phyloP scores from a whole-genome alignment of 805 yeast genomes.

The Phaffomyces antillensis region DNA sequence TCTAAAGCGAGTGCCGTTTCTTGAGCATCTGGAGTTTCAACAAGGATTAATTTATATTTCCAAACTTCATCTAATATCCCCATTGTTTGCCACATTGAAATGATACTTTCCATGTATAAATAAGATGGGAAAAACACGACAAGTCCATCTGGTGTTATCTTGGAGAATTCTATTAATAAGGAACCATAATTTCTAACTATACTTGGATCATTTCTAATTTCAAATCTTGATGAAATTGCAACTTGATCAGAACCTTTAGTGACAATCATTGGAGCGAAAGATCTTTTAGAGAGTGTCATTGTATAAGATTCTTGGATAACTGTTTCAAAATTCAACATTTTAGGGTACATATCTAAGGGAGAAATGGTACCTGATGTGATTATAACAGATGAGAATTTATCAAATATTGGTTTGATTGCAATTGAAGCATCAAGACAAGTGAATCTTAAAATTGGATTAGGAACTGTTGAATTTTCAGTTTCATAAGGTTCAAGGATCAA shows the following conservation, averaged over 20 bases:
- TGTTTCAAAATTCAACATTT: conserved; percentile 90
- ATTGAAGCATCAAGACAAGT: conserved; percentile 96
- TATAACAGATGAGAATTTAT: conserved; percentile 82
- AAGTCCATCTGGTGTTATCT: conserved; percentile 95
- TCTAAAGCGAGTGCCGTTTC: conserved; percentile 95
- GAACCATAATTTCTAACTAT: conserved; percentile 97
- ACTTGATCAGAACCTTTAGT: conserved; percentile 98
- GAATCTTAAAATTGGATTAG: conserved; percentile 89
- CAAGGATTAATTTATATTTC: conserved; percentile 91
- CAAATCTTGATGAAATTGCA: conserved; percentile 91
- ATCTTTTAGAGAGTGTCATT: conserved; percentile 88
- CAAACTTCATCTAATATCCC: conserved; percentile 97
- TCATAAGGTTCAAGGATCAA: conserved; percentile 93
- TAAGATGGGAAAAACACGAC: conserved; percentile 97
- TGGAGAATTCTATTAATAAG: conserved; percentile 82
- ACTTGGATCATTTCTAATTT: conserved; percentile 95
- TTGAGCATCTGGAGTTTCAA: conserved; percentile 98
- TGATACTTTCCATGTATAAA: conserved; percentile 95
- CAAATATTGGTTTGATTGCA: conserved; percentile 96
- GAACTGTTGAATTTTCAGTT: conserved; percentile 88
- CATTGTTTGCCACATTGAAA: conserved; percentile 98
- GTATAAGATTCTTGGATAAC: conserved; percentile 92
- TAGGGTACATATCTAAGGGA: conserved; percentile 97
- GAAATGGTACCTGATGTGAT: conserved; percentile 98
- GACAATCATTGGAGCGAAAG: conserved; percentile 91